Evolutionary conservation across 225 moss, liverwort and hornwort genomes (phyloP), one percentile per base, ranked within the genome.

Genomic region (Pseudisothecium myosuroides): DNA sequence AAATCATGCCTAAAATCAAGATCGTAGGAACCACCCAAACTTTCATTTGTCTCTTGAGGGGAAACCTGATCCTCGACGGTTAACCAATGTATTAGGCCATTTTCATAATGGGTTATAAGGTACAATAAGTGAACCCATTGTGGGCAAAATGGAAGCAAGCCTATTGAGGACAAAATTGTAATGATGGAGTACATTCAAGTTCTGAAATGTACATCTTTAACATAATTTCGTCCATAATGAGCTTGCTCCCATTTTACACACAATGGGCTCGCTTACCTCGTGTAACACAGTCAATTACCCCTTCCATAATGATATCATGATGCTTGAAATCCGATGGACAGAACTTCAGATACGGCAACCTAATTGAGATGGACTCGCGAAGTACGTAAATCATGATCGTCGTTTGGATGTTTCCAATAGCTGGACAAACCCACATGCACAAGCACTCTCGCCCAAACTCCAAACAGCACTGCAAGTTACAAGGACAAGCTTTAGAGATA

Each of bases 231-330:
- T 34, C 1, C 8, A 14, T 1, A 22, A 34, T 36, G 14, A 2
- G 1, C 14, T 76, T 34, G 34, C 14, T 52, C 36, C 76, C 76
- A 54, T 76, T 76, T 76, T 14, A 36, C 9, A 14, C 5, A 3
- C 76, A 76, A 54, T 6, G 54, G 4, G 3, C 36, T 52, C 36
- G 15, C 9, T 76, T 54, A 8, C 2, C 9, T 36, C 58, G 10
- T 1, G 1, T 10, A 55, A 26, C 4, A 11, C 23, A 17, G n/a
- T 56, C 26, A 17, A n/a, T 10, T n/a, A 16, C 1, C 0, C 0
- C 0, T n/a, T 56, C 41, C 29, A 9, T 59, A 12, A 28, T 28
- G 28, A 10, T 55, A 47, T 20, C 20, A 47, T 6, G 39, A 37
- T 39, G 39, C 80, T 58, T 28, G 11, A 80, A 80, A 58, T 41